Evolutionary conservation across 208 protist species (phyloP), one percentile per base, ranked within the genome.

Genomic region (Leishmania guyanensis): DNA sequence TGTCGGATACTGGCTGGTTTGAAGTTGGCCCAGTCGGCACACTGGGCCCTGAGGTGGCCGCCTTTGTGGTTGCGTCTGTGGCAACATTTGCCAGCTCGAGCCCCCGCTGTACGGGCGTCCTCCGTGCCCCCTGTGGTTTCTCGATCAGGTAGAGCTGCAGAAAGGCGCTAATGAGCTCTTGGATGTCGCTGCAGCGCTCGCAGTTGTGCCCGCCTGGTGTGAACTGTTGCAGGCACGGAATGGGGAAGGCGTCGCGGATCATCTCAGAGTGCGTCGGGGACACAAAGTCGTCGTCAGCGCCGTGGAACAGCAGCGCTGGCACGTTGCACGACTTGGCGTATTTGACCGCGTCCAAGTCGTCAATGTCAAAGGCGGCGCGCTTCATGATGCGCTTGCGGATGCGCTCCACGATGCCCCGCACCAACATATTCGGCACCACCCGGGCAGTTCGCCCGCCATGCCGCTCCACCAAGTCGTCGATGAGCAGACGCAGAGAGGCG

Each of bases 361-460:
- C 90, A 48, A 99, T 99, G 80, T 99, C 96, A 88, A 99, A 99
- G 29, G 89, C 82, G 33, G 96, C 97, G 26, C 91, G 97, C 70
- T 86, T 92, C 75, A 90, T 89, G 68, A 99, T 98, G 60, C 90
- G 90, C 56, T 89, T 91, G 58, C 95, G 93, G 22, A 99, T 96
- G 66, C 88, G 82, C 81, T 93, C 88, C 26, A 99, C 91, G 29
- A 94, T 94, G 9, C 84, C 76, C 43, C 90, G 91, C 29, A 99
- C 83, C 60, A 99, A 78, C 12, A 85, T 75, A 36, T 88, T 90
- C 26, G 98, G 97, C 36, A 99, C 75, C 26, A 84, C 92, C 33
- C 86, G 82, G 22, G 86, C 89, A 1, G 85, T 83, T 43, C 80
- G 79, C 36, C 82, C 80, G 50, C 89, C 88, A 58, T 96, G 70